phyloP scores from a whole-genome alignment of 192 early-diverging fungal genomes.

The Backusella circina region DNA sequence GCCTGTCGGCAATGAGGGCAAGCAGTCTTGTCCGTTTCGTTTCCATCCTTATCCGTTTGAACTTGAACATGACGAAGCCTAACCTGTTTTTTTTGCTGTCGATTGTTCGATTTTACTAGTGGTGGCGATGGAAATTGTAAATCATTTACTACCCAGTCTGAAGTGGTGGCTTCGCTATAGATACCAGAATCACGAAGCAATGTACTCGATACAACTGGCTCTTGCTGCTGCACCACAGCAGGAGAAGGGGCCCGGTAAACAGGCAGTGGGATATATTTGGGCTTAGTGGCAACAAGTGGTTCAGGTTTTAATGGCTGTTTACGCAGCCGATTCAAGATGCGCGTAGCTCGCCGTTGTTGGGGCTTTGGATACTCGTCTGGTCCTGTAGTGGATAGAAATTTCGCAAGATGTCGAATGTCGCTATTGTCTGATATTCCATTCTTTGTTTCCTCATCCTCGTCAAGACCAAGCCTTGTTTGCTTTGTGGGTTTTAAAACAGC shows the following conservation, averaged over 20 bases:
- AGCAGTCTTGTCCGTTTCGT: background rate
- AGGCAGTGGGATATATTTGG: constrained; percentile 18
- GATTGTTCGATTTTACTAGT: background rate
- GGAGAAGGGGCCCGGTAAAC: constrained; percentile 9
- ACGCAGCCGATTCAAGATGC: constrained; percentile 17
- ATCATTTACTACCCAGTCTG: background rate
- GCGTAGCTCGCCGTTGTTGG: constrained; percentile 6
- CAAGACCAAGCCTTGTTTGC: background rate
- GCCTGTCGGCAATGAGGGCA: constrained; percentile 11
- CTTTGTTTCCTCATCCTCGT: background rate
- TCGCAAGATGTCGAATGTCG: constrained; percentile 2
- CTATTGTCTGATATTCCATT: background rate
- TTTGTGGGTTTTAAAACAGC: constrained; percentile 4
- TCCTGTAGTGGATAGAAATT: constrained; percentile 16
- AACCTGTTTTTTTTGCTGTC: constrained; percentile 6
- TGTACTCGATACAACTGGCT: background rate
- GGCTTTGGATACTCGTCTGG: constrained; percentile 14
- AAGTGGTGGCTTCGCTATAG: constrained; percentile 10
- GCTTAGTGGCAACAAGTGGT: background rate
- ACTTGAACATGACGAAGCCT: constrained; percentile 22
- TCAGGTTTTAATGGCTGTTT: constrained; percentile 7
- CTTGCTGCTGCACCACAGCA: background rate
- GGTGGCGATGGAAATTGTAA: background rate
- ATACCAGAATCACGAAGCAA: constrained; percentile 20
- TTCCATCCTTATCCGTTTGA: background rate